Evolutionary conservation across 306 rosid species (phyloP).

Genomic region (Quercus aquifolioides): DNA sequence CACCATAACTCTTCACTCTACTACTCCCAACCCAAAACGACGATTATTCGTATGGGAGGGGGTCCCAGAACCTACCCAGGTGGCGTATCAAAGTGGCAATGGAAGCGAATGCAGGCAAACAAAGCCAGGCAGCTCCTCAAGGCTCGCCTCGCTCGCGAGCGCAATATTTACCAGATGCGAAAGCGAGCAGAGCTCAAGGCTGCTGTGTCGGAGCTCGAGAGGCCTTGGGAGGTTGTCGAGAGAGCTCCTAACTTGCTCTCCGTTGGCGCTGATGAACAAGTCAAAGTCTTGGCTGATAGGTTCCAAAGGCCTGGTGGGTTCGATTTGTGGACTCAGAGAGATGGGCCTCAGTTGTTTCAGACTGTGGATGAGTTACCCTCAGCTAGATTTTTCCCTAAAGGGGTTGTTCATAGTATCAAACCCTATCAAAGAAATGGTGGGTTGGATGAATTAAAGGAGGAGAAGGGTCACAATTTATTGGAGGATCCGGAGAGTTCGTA

Average conservation of each 20-base stretch:
- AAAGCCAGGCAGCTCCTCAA: constrained; percentile 82
- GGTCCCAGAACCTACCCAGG: constrained; percentile 91
- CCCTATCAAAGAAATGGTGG: constrained; percentile 52
- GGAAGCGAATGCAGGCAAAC: constrained; percentile 92
- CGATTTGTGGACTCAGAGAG: constrained; percentile 75
- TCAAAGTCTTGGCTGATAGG: constrained; percentile 86
- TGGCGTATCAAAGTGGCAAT: constrained; percentile 91
- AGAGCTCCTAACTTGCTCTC: constrained; percentile 68
- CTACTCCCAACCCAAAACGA: constrained; percentile 12
- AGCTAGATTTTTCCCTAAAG: constrained; percentile 83
- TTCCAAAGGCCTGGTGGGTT: constrained; percentile 87
- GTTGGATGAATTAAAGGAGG: constrained; percentile 25
- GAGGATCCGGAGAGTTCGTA: constrained; percentile 15
- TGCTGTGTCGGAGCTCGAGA: constrained; percentile 79
- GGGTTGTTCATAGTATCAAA: constrained; percentile 80
- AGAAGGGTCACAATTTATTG: constrained; percentile 1
- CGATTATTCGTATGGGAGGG: constrained; percentile 83
- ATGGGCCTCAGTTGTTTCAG: constrained; percentile 75
- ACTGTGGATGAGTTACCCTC: constrained; percentile 78
- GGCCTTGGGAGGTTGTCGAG: constrained; percentile 88
- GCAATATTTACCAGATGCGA: constrained; percentile 92
- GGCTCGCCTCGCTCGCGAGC: constrained; percentile 74
- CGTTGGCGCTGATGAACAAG: constrained; percentile 73
- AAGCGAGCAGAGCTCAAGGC: constrained; percentile 85
- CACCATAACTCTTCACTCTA: constrained; percentile 19